phyloP scores from a whole-genome alignment of 495 filamentous ascomycete species.

The Pyrenopolyporus hunteri region DNA sequence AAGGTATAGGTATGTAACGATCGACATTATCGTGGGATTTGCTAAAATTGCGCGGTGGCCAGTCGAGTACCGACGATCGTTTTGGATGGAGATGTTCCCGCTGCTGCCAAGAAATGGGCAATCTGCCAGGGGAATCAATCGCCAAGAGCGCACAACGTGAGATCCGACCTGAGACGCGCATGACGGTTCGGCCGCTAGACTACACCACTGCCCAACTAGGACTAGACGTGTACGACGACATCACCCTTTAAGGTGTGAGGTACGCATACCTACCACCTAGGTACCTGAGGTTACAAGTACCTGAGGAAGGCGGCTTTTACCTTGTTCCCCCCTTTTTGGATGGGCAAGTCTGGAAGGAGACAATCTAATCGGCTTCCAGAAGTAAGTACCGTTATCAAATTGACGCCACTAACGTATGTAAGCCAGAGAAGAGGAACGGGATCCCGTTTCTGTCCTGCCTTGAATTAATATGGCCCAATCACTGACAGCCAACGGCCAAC shows the following conservation, averaged over 20 bases:
- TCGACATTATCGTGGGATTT: conserved; percentile 31
- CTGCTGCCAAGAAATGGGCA: conserved; percentile 27
- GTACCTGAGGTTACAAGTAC: no score
- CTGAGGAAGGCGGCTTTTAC: no score
- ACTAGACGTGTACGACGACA: conserved; percentile 26
- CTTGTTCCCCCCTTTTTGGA: not conserved
- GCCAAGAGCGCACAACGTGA: conserved; percentile 32
- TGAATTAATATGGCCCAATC: no score
- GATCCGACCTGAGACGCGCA: conserved; percentile 33
- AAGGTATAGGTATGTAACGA: conserved; percentile 19
- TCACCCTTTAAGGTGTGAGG: conserved; percentile 29
- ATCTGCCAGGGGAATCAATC: conserved; percentile 22
- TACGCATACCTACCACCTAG: not conserved
- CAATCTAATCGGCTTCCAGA: no score
- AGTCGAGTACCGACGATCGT: conserved; percentile 30
- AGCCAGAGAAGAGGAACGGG: no score
- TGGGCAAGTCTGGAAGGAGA: no score
- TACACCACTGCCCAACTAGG: conserved; percentile 16
- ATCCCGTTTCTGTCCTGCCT: no score
- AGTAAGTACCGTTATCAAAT: no score
- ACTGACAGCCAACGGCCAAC: no score
- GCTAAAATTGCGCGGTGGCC: conserved; percentile 26
- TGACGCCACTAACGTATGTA: no score
- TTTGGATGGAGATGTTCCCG: conserved; percentile 26
- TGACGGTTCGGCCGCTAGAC: conserved; percentile 29